phyloP scores from a whole-genome alignment of 2,329 filamentous ascomycete species.

The Trichophaea hybrida region DNA sequence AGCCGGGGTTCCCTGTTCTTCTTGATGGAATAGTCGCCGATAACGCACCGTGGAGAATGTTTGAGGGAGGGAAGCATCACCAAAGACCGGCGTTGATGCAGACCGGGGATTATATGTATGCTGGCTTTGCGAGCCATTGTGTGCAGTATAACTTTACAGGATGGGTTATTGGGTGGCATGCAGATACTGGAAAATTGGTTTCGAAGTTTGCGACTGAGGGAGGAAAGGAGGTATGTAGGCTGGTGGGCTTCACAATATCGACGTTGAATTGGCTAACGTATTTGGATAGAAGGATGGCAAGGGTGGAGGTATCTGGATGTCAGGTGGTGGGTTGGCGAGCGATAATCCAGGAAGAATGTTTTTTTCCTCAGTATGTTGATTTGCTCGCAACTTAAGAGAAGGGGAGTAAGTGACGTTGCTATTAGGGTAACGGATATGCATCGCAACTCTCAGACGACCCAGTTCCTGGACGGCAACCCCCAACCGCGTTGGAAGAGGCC shows the following conservation, averaged over 20 bases:
- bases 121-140: slow-evolving; percentile 39
- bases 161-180: slow-evolving; percentile 38
- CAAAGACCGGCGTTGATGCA: slow-evolving; percentile 37
- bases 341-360: slow-evolving; percentile 37
- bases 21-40: slow-evolving; percentile 35
- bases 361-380: slow-evolving; percentile 28
- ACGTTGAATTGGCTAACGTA: too few relatives aligned
- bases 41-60: slow-evolving; percentile 36
- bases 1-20: slow-evolving; percentile 33
- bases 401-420: not conserved
- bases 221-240: slow-evolving; percentile 29
- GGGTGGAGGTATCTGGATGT: slow-evolving; percentile 38
- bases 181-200: slow-evolving; percentile 34
- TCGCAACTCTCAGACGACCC: slow-evolving; percentile 36
- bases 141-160: slow-evolving; percentile 40
- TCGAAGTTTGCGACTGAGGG: slow-evolving; percentile 36
- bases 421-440: slow-evolving; percentile 36
- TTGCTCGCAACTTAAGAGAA: not conserved
- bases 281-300: slow-evolving; percentile 27
- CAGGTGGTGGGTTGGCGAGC: slow-evolving; percentile 37
- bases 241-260: too few relatives aligned
- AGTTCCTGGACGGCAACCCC: slow-evolving; percentile 35
- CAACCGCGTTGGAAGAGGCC: slow-evolving; percentile 37
- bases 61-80: slow-evolving; percentile 38
- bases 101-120: slow-evolving; percentile 37